Evolutionary conservation across 2,329 filamentous ascomycete species (phyloP), one percentile per base, ranked within the genome.

Genomic region (Pestalotiopsis fici): DNA sequence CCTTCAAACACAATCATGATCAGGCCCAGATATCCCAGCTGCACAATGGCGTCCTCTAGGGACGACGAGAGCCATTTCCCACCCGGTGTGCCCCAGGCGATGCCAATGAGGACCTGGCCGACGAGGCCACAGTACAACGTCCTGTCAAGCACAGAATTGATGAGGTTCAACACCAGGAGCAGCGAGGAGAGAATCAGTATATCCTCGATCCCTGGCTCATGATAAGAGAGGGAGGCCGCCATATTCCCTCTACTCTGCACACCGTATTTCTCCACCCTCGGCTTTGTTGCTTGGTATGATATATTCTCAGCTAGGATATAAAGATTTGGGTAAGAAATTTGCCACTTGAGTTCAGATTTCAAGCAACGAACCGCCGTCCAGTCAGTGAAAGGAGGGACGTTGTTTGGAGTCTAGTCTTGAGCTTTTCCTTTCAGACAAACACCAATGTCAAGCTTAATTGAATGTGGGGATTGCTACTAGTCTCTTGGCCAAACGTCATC

Each of bases 21-120:
- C n/a, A 94, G 76, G 0, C 92, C 92, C 0, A 94, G 78, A 74
- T 94, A 95, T 0, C 92, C 92, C 1, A 94, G 76, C 68, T 91
- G 85, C 25, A 90, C 85, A 31, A 92, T 81, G 0, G 83, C 82
- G 21, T 84, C 74, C 77, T 94, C 84, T 1, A 82, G 77, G 3
- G 84, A 79, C 0, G 66, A 23, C 0, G 82, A 80, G 0, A 95
- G 83, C 85, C 86, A 89, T 75, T 87, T 83, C 3, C 82, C 86
- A 1, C 90, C 90, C 0, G 92, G 91, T 0, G 85, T 85, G 9
- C 92, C 92, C 86, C 87, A 95, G 9, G 88, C 86, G 9, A 93
- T 85, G 13, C 92, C 92, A 21, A 94, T 76, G 7, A 93, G 80
- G 15, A 95, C 84, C 72, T 95, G 91, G 0, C 91, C 92, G 6